Evolutionary conservation across 2,329 filamentous ascomycete genomes (phyloP), one percentile per base, ranked within the genome.

Genomic region (Botrytis porri): DNA sequence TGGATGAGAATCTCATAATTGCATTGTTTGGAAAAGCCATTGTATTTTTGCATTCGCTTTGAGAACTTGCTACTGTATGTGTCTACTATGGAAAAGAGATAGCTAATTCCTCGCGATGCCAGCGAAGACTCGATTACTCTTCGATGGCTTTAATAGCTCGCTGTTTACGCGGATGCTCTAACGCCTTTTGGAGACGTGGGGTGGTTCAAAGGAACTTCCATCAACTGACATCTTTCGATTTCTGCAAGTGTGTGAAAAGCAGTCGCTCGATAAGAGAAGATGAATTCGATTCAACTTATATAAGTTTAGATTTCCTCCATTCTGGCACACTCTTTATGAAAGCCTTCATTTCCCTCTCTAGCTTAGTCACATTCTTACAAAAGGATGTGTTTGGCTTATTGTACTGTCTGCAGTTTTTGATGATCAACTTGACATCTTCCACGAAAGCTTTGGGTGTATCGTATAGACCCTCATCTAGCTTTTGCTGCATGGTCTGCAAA

Each of bases 351-450:
- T 10, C 12, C 7, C 6, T 41, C 12, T 69, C 65, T 9, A 69
- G 37, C n/a, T 16, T 29, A 12, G 29, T 25, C 18, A n/a, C 35
- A 25, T 22, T 2, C n/a, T 4, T 41, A 16, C 22, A 32, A 29
- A 12, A 69, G 25, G 6, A 9, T 25, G 65, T 32, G 20, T 14
- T 12, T 32, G 35, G 37, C 16, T 32, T 4, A 9, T 69, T 69
- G n/a, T 57, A 69, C n/a, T 16, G 12, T 32, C n/a, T 41, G 65
- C 65, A 69, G n/a, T 69, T 69, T 22, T 29, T 57, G 7, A 69
- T 69, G 35, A 69, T 69, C 37, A 69, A 57, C 20, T 69, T 43
- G 65, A 69, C 65, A 69, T 69, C 65, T 3, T 41, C 48, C 12
- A 57, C 37, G 65, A 69, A 69, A 22, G 37, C 48, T 29, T 69